phyloP scores from a whole-genome alignment of 1,139 yeast species.

The Debaryomyces sp. region DNA sequence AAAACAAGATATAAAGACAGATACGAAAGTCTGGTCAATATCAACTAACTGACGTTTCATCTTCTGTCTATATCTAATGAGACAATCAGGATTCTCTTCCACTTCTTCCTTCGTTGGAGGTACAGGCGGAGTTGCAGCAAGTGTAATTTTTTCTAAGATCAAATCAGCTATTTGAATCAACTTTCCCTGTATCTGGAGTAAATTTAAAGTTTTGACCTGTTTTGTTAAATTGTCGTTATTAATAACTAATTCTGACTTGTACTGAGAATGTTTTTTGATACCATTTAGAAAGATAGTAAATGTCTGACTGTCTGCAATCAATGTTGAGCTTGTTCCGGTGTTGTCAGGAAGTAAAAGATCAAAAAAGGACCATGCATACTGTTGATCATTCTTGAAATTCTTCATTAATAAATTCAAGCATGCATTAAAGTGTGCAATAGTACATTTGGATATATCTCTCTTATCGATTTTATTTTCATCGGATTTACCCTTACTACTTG shows the following conservation, averaged over 20 bases:
- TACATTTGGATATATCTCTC: constrained; percentile 16
- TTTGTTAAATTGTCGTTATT: constrained; percentile 18
- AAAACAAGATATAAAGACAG: constrained; percentile 34
- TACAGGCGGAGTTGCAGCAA: constrained; percentile 36
- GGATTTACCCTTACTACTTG: neutral
- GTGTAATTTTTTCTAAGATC: constrained; percentile 29
- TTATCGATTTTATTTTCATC: constrained; percentile 1
- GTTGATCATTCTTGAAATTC: constrained; percentile 35
- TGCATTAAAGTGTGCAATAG: constrained; percentile 41
- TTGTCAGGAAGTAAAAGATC: constrained; percentile 27
- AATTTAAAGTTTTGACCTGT: constrained; percentile 23
- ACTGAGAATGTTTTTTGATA: constrained; percentile 25
- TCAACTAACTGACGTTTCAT: constrained; percentile 24
- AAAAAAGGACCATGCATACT: constrained; percentile 43
- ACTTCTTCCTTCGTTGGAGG: constrained; percentile 35
- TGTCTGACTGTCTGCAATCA: constrained; percentile 40
- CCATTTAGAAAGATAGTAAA: constrained; percentile 47
- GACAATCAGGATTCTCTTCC: constrained; percentile 21
- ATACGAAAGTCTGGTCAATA: constrained; percentile 35
- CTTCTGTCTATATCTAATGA: constrained; percentile 22
- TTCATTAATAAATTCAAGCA: constrained; percentile 39
- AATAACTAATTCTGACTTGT: constrained; percentile 20
- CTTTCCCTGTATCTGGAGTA: constrained; percentile 33
- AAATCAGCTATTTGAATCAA: constrained; percentile 31
- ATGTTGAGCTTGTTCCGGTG: constrained; percentile 14